phyloP scores from a whole-genome alignment of 2,329 filamentous ascomycete genomes.

The Ophiostoma montium region DNA sequence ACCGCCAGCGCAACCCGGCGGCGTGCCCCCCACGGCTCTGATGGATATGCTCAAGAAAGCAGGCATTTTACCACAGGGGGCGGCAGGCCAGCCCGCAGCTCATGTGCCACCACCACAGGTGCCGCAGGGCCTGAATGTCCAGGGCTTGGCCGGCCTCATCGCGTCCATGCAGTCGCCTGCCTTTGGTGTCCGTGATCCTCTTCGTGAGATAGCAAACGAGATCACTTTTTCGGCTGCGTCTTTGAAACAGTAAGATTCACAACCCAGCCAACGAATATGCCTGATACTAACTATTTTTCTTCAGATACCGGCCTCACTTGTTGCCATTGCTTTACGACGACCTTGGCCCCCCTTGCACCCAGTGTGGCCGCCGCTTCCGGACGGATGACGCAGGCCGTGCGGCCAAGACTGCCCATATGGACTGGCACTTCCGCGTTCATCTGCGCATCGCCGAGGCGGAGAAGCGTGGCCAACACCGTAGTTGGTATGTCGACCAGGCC shows the following conservation, averaged over 20 bases:
- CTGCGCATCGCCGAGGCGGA: constrained; percentile 75
- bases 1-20: constrained; percentile 20
- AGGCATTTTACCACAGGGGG: constrained; percentile 37
- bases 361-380: constrained; percentile 79
- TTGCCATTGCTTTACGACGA: constrained; percentile 50
- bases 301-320: constrained; percentile 52
- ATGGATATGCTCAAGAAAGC: constrained; percentile 54
- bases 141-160: constrained; percentile 18
- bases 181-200: constrained; percentile 8
- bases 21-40: constrained; percentile 38
- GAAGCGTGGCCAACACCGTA: constrained; percentile 76
- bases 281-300: constrained; percentile 24
- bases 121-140: constrained; percentile 13
- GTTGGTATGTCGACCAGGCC: constrained; percentile 86
- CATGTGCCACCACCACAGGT: neutral
- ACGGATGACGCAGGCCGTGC: constrained; percentile 63
- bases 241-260: constrained; percentile 52
- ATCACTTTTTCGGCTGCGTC: constrained; percentile 51
- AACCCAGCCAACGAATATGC: neutral
- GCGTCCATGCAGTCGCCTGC: constrained; percentile 14
- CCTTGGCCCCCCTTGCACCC: constrained; percentile 74
- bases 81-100: constrained; percentile 18
- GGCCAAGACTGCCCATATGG: constrained; percentile 83
- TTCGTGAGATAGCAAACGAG: constrained; percentile 24
- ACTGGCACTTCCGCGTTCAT: constrained; percentile 96